phyloP scores from a whole-genome alignment of 108 stramenopile species.

The Cyclotella cryptica region DNA sequence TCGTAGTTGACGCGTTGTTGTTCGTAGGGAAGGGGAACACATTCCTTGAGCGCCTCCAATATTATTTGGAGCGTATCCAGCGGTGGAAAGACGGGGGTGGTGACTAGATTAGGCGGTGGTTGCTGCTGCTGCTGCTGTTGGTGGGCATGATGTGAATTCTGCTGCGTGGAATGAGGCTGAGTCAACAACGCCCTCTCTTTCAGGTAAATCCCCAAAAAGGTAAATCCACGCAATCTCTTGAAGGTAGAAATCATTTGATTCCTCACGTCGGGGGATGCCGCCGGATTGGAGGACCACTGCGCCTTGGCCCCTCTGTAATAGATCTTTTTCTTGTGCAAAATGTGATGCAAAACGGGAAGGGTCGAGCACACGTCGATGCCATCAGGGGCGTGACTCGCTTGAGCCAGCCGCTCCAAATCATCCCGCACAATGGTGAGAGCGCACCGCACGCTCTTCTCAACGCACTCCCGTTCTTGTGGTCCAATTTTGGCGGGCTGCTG shows the following conservation, averaged over 20 bases:
- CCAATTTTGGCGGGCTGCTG: slow-evolving; percentile 84
- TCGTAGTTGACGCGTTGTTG: not conserved
- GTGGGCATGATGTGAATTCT: not conserved
- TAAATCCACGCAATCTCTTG: slow-evolving; percentile 59
- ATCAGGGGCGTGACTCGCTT: too few relatives aligned
- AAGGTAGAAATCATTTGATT: slow-evolving; percentile 71
- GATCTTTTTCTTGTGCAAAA: slow-evolving; percentile 77
- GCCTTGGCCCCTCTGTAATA: slow-evolving; percentile 81
- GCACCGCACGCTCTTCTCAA: slow-evolving; percentile 69
- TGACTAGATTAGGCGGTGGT: slow-evolving; percentile 2
- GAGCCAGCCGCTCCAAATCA: slow-evolving; percentile 60
- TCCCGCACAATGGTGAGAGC: slow-evolving; percentile 69
- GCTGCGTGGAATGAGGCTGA: not conserved
- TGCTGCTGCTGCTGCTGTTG: not conserved
- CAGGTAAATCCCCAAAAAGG: slow-evolving; percentile 60
- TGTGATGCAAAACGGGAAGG: slow-evolving; percentile 59
- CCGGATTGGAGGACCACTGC: slow-evolving; percentile 54
- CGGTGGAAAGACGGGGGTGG: slow-evolving; percentile 47
- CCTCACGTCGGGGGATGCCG: slow-evolving; percentile 69
- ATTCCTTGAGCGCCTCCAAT: slow-evolving; percentile 25
- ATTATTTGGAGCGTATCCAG: slow-evolving; percentile 36
- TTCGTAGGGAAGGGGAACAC: not conserved
- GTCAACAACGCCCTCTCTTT: slow-evolving; percentile 24
- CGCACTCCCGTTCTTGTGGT: slow-evolving; percentile 73
- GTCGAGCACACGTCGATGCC: slow-evolving; percentile 36